phyloP scores from a whole-genome alignment of 768 basidiomycete species.

The Podaxis sp. region DNA sequence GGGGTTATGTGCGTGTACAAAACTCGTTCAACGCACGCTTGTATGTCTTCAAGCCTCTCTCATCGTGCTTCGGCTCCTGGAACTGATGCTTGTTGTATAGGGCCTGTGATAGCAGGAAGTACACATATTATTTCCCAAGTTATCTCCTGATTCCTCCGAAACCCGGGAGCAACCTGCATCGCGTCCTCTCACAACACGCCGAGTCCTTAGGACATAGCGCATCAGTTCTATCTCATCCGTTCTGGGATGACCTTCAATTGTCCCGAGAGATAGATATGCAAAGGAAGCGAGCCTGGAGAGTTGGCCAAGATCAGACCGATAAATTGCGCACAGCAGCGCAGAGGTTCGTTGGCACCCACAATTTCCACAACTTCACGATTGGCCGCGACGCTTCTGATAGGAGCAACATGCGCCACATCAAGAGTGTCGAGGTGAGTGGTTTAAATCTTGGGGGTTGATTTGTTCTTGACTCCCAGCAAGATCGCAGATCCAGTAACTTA shows the following conservation, averaged over 20 bases:
- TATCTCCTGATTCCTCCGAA: conserved; percentile 91
- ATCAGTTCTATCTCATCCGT: conserved; percentile 38
- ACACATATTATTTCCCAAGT: conserved; percentile 95
- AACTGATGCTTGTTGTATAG: conserved; percentile 32
- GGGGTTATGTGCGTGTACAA: conserved; percentile 80
- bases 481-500: conserved; percentile 83
- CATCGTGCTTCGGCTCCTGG: conserved; percentile 4
- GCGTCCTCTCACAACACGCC: conserved; percentile 18
- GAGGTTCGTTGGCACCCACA: conserved; percentile 85
- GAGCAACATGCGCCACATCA: conserved; percentile 85
- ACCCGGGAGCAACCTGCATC: conserved; percentile 61
- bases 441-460: not conserved
- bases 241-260: conserved; percentile 50
- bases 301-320: conserved; percentile 46
- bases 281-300: conserved; percentile 74
- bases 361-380: conserved; percentile 97
- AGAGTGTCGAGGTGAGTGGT: conserved; percentile 65
- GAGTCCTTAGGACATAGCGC: conserved; percentile 20
- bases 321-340: conserved; percentile 51
- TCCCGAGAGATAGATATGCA: conserved; percentile 53
- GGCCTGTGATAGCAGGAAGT: conserved; percentile 91
- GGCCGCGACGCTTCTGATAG: conserved; percentile 80
- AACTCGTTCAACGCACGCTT: conserved; percentile 80
- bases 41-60: conserved; percentile 31
- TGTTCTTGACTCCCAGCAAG: conserved; percentile 29